Conservation (phyloP, 2,329 filamentous ascomycete species). For the Alternaria incomplexa region DNA sequence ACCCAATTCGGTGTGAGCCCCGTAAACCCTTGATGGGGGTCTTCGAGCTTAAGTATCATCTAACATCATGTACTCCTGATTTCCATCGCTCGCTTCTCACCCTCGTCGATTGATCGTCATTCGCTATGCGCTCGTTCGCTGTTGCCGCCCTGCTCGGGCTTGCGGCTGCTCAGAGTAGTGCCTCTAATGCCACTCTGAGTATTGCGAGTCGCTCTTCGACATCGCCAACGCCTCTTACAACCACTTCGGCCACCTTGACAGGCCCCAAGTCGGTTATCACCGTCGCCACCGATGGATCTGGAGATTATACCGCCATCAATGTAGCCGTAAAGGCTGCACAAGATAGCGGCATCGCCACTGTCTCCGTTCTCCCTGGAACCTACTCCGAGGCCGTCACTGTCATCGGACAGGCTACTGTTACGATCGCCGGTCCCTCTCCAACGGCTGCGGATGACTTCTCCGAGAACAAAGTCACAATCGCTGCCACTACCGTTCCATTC, state of each 20-base stretch:
- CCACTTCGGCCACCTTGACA: slow-evolving; percentile 7
- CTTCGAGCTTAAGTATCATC: slow-evolving; percentile 4
- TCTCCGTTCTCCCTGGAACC: slow-evolving; percentile 54
- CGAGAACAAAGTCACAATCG: slow-evolving; percentile 49
- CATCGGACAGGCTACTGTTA: slow-evolving; percentile 50
- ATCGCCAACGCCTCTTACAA: background rate
- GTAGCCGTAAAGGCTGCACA: slow-evolving; percentile 54
- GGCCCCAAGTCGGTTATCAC: slow-evolving; percentile 44
- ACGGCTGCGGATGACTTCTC: slow-evolving; percentile 39
- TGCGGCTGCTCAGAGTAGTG: slow-evolving; percentile 20
- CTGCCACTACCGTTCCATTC: slow-evolving; percentile 32
- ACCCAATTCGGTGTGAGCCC: slow-evolving; percentile 7
- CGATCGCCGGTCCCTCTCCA: slow-evolving; percentile 46
- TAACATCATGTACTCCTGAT: background rate
- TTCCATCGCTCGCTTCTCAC: background rate
- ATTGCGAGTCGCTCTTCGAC: background rate
- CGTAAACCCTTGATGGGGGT: slow-evolving; percentile 13
- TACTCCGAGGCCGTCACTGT: slow-evolving; percentile 54
- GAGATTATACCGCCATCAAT: slow-evolving; percentile 55
- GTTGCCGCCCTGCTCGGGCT: slow-evolving; percentile 18
- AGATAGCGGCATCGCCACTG: slow-evolving; percentile 50
- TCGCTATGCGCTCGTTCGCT: slow-evolving; percentile 19
- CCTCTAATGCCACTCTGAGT: slow-evolving; percentile 8
- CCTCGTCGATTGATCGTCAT: slow-evolving; percentile 4
- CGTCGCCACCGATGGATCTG: slow-evolving; percentile 53